Evolutionary conservation across 768 basidiomycete genomes (phyloP).

Genomic region (Tubosaeta sp.): DNA sequence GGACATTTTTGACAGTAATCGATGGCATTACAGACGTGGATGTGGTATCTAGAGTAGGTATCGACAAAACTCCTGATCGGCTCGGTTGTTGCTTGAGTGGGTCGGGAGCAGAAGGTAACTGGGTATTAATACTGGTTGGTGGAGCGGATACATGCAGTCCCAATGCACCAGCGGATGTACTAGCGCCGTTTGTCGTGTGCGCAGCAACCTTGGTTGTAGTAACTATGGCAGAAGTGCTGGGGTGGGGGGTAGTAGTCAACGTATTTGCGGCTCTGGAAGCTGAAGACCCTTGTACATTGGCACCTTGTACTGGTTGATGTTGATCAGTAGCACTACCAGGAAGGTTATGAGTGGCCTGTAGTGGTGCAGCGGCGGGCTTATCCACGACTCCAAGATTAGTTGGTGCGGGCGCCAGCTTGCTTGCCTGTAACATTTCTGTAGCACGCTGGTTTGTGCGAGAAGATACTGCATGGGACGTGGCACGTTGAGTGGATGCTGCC

Average conservation of each 20-base stretch:
- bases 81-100: constrained; percentile 16
- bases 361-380: constrained; percentile 6
- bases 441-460: constrained; percentile 25
- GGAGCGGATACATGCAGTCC: constrained; percentile 8
- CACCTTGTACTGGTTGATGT: constrained; percentile 8
- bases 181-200: constrained; percentile 3
- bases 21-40: constrained; percentile 10
- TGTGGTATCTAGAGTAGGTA: constrained; percentile 15
- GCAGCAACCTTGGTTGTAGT: constrained; percentile 7
- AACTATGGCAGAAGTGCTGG: constrained; percentile 1
- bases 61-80: constrained; percentile 13
- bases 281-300: constrained; percentile 3
- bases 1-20: constrained; percentile 12
- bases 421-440: constrained; percentile 20
- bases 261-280: constrained; percentile 10
- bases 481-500: constrained; percentile 16
- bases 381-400: not conserved
- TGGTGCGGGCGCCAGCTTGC: constrained; percentile 11
- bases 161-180: constrained; percentile 1
- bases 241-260: constrained; percentile 1
- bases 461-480: constrained; percentile 10
- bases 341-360: constrained; percentile 6
- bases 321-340: constrained; percentile 1
- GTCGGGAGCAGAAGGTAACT: constrained; percentile 13
- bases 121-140: constrained; percentile 5